phyloP scores from a whole-genome alignment of 129 eudicot genomes.

The Escallonia herrerae region DNA sequence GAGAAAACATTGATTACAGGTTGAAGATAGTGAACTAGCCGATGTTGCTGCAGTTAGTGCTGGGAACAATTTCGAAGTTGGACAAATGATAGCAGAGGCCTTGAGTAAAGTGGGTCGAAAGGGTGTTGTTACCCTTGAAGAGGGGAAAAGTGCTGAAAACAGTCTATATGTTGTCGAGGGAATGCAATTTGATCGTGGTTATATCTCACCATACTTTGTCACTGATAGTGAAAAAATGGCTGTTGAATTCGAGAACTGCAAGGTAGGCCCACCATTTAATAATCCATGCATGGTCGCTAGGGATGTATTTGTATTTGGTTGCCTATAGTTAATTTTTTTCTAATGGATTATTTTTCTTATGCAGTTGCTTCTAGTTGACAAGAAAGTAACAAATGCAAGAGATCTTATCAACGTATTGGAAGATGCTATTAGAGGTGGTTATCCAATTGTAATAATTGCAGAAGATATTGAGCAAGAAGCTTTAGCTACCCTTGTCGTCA shows the following conservation, averaged over 20 bases:
- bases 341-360: background rate
- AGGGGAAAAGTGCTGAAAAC: conserved; percentile 82
- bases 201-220: conserved; percentile 90
- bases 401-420: conserved; percentile 62
- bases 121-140: conserved; percentile 95
- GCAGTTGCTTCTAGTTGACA: conserved; percentile 58
- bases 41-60: conserved; percentile 99
- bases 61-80: conserved; percentile 93
- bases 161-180: conserved; percentile 91
- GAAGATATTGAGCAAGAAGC: conserved; percentile 84
- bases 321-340: background rate
- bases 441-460: conserved; percentile 50
- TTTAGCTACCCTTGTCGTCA: conserved; percentile 75
- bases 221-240: conserved; percentile 87
- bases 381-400: conserved; percentile 73
- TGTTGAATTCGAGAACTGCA: conserved; percentile 86
- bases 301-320: background rate
- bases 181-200: conserved; percentile 95
- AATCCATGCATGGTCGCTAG: background rate
- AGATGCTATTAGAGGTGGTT: conserved; percentile 64
- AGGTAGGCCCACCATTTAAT: conserved; percentile 39
- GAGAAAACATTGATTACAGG: conserved; percentile 23
- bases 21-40: conserved; percentile 83
- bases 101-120: conserved; percentile 85
- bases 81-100: conserved; percentile 93